A percentile compares a stretch with the other conserved stretches of the same genome.
phyloP scores from a whole-genome alignment of 371 early-diverging fungal species.

The Zopfochytrium polystomum region DNA sequence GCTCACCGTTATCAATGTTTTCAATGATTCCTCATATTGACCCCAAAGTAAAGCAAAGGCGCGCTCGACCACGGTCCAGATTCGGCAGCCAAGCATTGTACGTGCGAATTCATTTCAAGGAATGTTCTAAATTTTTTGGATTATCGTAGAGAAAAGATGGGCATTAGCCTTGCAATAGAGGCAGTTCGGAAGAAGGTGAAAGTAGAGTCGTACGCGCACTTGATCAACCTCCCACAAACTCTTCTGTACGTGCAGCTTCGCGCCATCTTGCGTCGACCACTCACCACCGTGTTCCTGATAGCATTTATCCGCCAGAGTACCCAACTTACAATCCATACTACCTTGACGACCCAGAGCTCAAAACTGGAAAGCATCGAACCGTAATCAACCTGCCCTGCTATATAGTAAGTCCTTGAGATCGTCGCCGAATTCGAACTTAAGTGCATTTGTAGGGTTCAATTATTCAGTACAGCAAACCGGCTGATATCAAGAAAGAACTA shows the following conservation, averaged over 20 bases:
- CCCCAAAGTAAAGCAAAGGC: constrained; percentile 14
- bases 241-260: constrained; percentile 26
- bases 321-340: constrained; percentile 47
- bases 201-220: constrained; percentile 39
- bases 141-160: constrained; percentile 21
- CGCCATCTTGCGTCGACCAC: not conserved
- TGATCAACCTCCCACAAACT: constrained; percentile 33
- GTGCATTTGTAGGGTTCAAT: constrained; percentile 55
- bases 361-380: constrained; percentile 55
- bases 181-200: constrained; percentile 35
- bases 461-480: constrained; percentile 57
- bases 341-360: constrained; percentile 69
- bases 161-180: constrained; percentile 37
- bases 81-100: constrained; percentile 35
- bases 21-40: constrained; percentile 35
- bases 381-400: constrained; percentile 60
- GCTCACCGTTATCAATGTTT: constrained; percentile 32
- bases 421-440: not conserved
- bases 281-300: not conserved
- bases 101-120: not conserved
- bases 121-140: constrained; percentile 1
- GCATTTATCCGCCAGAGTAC: constrained; percentile 19
- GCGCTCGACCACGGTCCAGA: constrained; percentile 18
- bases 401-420: constrained; percentile 37
- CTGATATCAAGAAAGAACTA: constrained; percentile 61